Conservation (phyloP, 148 eudicot species). For the Tetragonia tetragonoides region DNA sequence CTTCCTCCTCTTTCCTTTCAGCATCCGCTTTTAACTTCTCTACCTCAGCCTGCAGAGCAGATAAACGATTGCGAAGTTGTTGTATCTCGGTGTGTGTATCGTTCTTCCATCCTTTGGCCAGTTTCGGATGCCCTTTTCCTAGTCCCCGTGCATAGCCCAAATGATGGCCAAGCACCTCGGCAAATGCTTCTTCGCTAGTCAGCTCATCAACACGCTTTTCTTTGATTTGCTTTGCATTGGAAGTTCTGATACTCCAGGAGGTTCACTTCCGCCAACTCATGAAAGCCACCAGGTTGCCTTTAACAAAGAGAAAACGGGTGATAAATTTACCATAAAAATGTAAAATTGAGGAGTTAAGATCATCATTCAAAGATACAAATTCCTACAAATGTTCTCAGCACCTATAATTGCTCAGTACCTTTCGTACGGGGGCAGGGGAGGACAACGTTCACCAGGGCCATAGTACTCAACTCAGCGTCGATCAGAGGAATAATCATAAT, state of each 20-base stretch:
- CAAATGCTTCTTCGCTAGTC: neutral
- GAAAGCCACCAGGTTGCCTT: neutral
- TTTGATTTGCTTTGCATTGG: neutral
- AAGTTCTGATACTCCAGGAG: neutral
- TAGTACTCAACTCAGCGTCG: slow-evolving; percentile 27
- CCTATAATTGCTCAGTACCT: slow-evolving; percentile 21
- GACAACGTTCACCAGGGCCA: slow-evolving; percentile 21
- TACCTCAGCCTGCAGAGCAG: too few relatives aligned
- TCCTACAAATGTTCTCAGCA: neutral
- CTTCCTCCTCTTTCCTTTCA: too few relatives aligned
- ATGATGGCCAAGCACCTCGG: neutral
- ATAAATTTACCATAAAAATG: too few relatives aligned
- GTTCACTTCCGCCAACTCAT: neutral
- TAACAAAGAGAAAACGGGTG: neutral
- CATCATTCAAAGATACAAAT: neutral
- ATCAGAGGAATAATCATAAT: slow-evolving; percentile 28
- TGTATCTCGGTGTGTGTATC: too few relatives aligned
- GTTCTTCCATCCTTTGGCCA: too few relatives aligned
- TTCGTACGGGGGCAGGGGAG: slow-evolving; percentile 28
- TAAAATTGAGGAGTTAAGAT: neutral
- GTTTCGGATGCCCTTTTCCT: too few relatives aligned
- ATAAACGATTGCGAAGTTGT: too few relatives aligned
- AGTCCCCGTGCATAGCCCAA: too few relatives aligned
- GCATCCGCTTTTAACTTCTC: too few relatives aligned
- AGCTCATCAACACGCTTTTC: neutral